Percentiles rank a stretch among this genome's conserved stretches.
phyloP scores from a whole-genome alignment of 371 early-diverging fungal species.

The Blakeslea trispora region DNA sequence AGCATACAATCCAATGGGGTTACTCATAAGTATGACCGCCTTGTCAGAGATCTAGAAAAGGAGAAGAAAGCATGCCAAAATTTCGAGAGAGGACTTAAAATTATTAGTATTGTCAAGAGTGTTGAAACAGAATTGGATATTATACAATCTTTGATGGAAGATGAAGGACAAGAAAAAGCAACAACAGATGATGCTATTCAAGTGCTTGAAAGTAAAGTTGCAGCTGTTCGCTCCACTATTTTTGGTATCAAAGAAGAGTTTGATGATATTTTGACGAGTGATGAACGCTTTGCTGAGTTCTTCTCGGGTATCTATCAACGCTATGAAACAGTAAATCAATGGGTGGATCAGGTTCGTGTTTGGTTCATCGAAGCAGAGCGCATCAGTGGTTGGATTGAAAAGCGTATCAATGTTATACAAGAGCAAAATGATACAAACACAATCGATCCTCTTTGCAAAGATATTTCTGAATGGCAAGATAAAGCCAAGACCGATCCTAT shows the following conservation, averaged over 20 bases:
- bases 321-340: slow-evolving; percentile 39
- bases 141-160: slow-evolving; percentile 43
- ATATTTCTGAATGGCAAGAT: slow-evolving; percentile 12
- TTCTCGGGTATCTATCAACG: slow-evolving; percentile 29
- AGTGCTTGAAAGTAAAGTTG: slow-evolving; percentile 39
- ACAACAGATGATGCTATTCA: slow-evolving; percentile 37
- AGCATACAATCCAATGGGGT: slow-evolving; percentile 9
- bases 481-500: slow-evolving; percentile 17
- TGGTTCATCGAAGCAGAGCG: slow-evolving; percentile 59
- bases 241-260: slow-evolving; percentile 34
- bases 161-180: slow-evolving; percentile 25
- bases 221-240: slow-evolving; percentile 30
- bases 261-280: slow-evolving; percentile 25
- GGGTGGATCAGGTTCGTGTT: slow-evolving; percentile 56
- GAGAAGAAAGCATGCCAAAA: slow-evolving; percentile 22
- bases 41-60: slow-evolving; percentile 15
- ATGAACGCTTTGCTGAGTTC: slow-evolving; percentile 18
- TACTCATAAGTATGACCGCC: slow-evolving; percentile 3
- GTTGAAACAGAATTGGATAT: slow-evolving; percentile 42
- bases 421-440: slow-evolving; percentile 24
- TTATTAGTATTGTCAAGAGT: slow-evolving; percentile 28
- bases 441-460: slow-evolving; percentile 37
- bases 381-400: slow-evolving; percentile 52
- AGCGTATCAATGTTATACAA: slow-evolving; percentile 38
- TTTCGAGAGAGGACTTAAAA: slow-evolving; percentile 32